These are phyloP conservation scores for Neoboletus subvelutipes DNA, from an alignment of 768 basidiomycete species.

Conservation along the genomic window DNA sequence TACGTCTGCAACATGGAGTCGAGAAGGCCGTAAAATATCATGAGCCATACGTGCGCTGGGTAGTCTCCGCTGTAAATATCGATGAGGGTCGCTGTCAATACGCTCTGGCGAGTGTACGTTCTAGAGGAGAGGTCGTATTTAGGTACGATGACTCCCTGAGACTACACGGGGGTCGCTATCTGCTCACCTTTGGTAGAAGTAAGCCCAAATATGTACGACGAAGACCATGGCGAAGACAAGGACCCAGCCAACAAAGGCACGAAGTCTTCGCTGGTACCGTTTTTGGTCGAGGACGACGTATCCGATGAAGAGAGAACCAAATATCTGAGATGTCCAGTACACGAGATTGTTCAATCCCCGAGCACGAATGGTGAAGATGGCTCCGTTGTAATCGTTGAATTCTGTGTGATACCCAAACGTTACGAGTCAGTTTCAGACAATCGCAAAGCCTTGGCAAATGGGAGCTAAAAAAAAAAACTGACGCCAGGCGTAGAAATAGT, in stretches of 20 bases:
- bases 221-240: slow-evolving; percentile 67
- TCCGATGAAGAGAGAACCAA: slow-evolving; percentile 74
- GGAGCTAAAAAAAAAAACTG: slow-evolving; percentile 29
- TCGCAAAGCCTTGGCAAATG: background rate
- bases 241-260: slow-evolving; percentile 70
- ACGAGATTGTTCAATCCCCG: slow-evolving; percentile 78
- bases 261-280: slow-evolving; percentile 55
- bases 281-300: slow-evolving; percentile 59
- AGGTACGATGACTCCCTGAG: background rate
- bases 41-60: slow-evolving; percentile 57
- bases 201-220: slow-evolving; percentile 73
- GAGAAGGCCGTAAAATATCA: slow-evolving; percentile 69
- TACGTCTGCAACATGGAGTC: slow-evolving; percentile 88
- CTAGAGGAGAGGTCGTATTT: background rate
- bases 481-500: slow-evolving; percentile 89
- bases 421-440: slow-evolving; percentile 1
- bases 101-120: slow-evolving; percentile 57
- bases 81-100: slow-evolving; percentile 41
- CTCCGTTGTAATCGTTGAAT: slow-evolving; percentile 79
- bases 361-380: slow-evolving; percentile 75
- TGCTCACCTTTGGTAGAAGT: slow-evolving; percentile 68
- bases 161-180: background rate
- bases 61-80: slow-evolving; percentile 62
- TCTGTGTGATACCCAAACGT: slow-evolving; percentile 41
- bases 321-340: slow-evolving; percentile 77